phyloP scores from a whole-genome alignment of 768 basidiomycete genomes.

The Termitomyces sp. region DNA sequence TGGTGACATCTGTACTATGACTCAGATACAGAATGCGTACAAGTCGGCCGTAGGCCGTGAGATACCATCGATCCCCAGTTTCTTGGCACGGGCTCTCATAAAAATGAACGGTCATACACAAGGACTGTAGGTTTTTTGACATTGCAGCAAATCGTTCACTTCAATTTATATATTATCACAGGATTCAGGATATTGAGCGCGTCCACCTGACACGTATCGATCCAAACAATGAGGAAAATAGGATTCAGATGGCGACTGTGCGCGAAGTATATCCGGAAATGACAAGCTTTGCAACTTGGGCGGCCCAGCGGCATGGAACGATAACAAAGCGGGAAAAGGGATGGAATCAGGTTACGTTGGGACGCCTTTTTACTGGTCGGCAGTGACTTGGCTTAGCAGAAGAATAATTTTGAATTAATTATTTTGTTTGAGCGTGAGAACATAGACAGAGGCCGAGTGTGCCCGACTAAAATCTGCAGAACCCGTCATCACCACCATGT shows the following conservation, averaged over 20 bases:
- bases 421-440: neutral
- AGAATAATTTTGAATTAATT: neutral
- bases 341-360: slow-evolving; percentile 25
- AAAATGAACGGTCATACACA: slow-evolving; percentile 23
- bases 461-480: slow-evolving; percentile 27
- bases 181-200: slow-evolving; percentile 23
- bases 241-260: slow-evolving; percentile 16
- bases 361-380: slow-evolving; percentile 18
- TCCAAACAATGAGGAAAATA: slow-evolving; percentile 16
- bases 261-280: slow-evolving; percentile 22
- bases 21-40: slow-evolving; percentile 22
- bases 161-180: slow-evolving; percentile 2
- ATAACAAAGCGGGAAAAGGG: slow-evolving; percentile 1
- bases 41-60: slow-evolving; percentile 20
- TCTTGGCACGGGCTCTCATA: slow-evolving; percentile 22
- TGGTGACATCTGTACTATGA: slow-evolving; percentile 24
- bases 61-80: slow-evolving; percentile 23
- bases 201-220: slow-evolving; percentile 15
- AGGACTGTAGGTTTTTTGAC: slow-evolving; percentile 21
- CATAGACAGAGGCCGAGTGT: slow-evolving; percentile 25
- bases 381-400: slow-evolving; percentile 4
- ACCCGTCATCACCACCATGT: slow-evolving; percentile 26
- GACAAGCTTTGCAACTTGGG: slow-evolving; percentile 25
- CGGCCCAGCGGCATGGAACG: slow-evolving; percentile 5
- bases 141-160: slow-evolving; percentile 2